phyloP scores from a whole-genome alignment of 805 yeast species.

The Saturnispora dispora region DNA sequence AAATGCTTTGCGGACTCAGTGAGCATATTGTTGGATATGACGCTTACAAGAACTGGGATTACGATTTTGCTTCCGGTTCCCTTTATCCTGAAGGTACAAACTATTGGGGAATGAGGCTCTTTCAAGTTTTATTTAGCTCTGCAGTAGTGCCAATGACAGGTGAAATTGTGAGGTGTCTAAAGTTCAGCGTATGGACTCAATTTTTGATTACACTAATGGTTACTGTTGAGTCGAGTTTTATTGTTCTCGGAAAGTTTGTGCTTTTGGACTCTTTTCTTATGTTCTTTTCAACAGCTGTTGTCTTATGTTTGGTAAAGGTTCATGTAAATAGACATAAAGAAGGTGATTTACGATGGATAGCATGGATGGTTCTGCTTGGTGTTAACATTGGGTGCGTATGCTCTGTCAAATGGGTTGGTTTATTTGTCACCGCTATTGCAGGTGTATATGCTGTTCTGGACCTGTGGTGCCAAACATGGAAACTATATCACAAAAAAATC shows the following conservation, averaged over 20 bases:
- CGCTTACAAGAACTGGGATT: conserved; percentile 38
- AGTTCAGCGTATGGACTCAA: conserved; percentile 40
- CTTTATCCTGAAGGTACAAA: conserved; percentile 53
- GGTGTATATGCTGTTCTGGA: conserved; percentile 87
- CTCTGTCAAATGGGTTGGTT: conserved; percentile 80
- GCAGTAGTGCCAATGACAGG: conserved; percentile 64
- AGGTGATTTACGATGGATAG: conserved; percentile 27
- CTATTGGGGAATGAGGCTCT: conserved; percentile 57
- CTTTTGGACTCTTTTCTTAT: conserved; percentile 68
- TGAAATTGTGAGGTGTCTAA: conserved; percentile 54
- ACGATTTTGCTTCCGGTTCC: conserved; percentile 62
- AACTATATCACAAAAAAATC: conserved; percentile 35
- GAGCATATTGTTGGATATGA: conserved; percentile 73
- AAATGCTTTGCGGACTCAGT: conserved; percentile 68
- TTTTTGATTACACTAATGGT: conserved; percentile 57
- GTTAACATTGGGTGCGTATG: conserved; percentile 73
- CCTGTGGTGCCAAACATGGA: conserved; percentile 83
- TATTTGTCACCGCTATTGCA: conserved; percentile 75
- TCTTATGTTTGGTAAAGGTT: conserved; percentile 47
- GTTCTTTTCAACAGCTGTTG: conserved; percentile 66
- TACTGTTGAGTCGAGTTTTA: conserved; percentile 56
- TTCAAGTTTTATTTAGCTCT: conserved; percentile 62
- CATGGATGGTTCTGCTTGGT: conserved; percentile 61
- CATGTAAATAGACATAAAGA: conserved; percentile 39
- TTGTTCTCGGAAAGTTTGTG: conserved; percentile 66